phyloP scores from a whole-genome alignment of 306 rosid genomes.

The Ormosia emarginata region DNA sequence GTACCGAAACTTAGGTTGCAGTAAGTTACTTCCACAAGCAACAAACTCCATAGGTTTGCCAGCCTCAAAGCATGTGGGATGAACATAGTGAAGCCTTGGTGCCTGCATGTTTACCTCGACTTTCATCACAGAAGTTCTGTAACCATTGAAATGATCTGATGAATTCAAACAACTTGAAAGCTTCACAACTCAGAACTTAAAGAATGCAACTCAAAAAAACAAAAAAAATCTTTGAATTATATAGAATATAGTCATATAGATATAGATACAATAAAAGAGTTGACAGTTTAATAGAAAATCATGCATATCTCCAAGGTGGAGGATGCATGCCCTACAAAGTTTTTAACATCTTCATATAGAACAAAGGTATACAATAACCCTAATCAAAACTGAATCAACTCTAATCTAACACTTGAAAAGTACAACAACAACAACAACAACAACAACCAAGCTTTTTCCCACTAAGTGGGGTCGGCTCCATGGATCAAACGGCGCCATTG shows the following conservation, averaged over 20 bases:
- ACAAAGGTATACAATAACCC: background rate
- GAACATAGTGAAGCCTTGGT: slow-evolving; percentile 88
- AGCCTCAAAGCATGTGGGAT: slow-evolving; percentile 90
- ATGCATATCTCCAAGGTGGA: background rate
- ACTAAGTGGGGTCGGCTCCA: too few species aligned
- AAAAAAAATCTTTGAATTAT: too few species aligned
- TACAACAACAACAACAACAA: too few species aligned
- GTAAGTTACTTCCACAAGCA: slow-evolving; percentile 90
- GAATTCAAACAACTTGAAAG: slow-evolving; percentile 18
- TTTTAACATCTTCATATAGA: background rate
- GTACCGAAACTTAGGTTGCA: slow-evolving; percentile 84
- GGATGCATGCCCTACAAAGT: background rate
- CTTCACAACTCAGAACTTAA: background rate
- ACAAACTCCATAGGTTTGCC: slow-evolving; percentile 94
- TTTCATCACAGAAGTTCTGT: slow-evolving; percentile 59
- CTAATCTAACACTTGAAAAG: background rate
- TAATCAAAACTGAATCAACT: background rate
- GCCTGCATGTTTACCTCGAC: slow-evolving; percentile 54
- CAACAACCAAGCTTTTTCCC: too few species aligned
- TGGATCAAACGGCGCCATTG: too few species aligned
- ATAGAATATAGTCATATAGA: too few species aligned
- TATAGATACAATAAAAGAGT: background rate
- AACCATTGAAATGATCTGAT: slow-evolving; percentile 26
- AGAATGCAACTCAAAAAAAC: background rate
- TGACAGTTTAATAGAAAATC: background rate